Percentiles rank a stretch among this genome's conserved stretches.
phyloP scores from a whole-genome alignment of 768 basidiomycete genomes.

The Lactifluus subvellereus region DNA sequence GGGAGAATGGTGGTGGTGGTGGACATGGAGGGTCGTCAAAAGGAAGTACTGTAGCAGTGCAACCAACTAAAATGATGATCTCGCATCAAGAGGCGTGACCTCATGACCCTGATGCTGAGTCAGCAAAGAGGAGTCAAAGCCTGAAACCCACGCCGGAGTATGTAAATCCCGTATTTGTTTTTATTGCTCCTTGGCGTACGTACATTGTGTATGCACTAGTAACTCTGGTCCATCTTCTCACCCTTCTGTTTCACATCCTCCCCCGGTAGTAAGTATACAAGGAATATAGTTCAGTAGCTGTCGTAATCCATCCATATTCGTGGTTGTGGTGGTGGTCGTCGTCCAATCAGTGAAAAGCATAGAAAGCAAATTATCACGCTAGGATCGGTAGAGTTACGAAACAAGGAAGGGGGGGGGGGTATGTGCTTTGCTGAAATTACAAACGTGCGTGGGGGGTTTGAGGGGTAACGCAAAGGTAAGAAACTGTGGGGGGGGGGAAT shows the following conservation, averaged over 20 bases:
- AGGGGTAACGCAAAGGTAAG: slow-evolving; percentile 17
- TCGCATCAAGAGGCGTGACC: no score
- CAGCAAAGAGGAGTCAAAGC: background rate
- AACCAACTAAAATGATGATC: background rate
- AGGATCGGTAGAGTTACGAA: slow-evolving; percentile 7
- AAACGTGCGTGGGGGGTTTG: slow-evolving; percentile 6
- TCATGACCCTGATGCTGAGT: background rate
- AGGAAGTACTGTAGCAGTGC: background rate
- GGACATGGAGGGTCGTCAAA: background rate
- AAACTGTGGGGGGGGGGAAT: background rate
- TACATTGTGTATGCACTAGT: background rate
- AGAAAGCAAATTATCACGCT: slow-evolving; percentile 20
- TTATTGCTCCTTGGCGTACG: background rate
- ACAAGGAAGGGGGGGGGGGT: background rate
- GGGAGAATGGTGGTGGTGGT: background rate
- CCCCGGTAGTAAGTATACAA: slow-evolving; percentile 17
- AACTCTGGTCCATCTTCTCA: background rate
- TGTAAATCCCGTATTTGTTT: background rate
- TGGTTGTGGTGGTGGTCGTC: background rate
- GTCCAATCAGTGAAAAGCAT: slow-evolving; percentile 8
- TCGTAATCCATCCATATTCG: slow-evolving; percentile 10
- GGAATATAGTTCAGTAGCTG: slow-evolving; percentile 14
- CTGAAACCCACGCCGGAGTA: background rate
- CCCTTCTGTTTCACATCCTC: background rate
- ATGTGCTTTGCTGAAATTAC: slow-evolving; percentile 20